Evolutionary conservation across 805 yeast species (phyloP), one percentile per base, ranked within the genome.

Genomic region (Barnettozyma californica): DNA sequence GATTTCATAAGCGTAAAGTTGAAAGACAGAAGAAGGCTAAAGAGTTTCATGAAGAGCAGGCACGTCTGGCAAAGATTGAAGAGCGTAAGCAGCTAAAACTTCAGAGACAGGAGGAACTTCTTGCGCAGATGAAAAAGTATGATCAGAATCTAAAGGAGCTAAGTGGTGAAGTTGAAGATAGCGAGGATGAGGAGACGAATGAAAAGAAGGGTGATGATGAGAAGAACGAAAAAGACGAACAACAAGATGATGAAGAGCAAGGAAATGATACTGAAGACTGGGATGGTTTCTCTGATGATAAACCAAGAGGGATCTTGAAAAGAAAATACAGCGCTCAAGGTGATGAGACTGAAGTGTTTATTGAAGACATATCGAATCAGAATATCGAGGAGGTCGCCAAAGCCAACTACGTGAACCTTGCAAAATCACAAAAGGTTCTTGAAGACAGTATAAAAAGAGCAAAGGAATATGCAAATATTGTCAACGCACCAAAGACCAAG

Each of bases 1-100:
- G 99, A 37, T 92, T 92, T 66, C 98, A 94, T 67, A 92, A 92
- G 69, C 78, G 99, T 61, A 92, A 92, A 64, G 64, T 92, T 16
- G 87, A 87, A 61, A 77, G 98, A 65, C 86, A 87, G 68, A 91
- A 89, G 69, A 82, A 84, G 54, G 98, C 97, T 0, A 81, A 80
- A 56, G 87, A 78, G 51, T 81, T 74, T 58, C 78, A 78, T 44
- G 82, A 84, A 57, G 96, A 91, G 62, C 87, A 84, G 62, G 94
- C 84, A 5, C 75, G 91, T 49, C 69, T 79, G 54, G 81, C 81
- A 2, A 78, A 78, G 57, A 73, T 89, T 10, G 95, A 85, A 56
- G 96, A 87, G 61, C 77, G 97, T 51, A 79, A 81, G 55, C 72
- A 75, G 52, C 52, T 66, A 19, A 73, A 92, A 54, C 87, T 86